Percentiles rank a stretch among this genome's conserved stretches.
Evolutionary conservation across 2,329 filamentous ascomycete species (phyloP).

Genomic region (Exophiala aquamarina): DNA sequence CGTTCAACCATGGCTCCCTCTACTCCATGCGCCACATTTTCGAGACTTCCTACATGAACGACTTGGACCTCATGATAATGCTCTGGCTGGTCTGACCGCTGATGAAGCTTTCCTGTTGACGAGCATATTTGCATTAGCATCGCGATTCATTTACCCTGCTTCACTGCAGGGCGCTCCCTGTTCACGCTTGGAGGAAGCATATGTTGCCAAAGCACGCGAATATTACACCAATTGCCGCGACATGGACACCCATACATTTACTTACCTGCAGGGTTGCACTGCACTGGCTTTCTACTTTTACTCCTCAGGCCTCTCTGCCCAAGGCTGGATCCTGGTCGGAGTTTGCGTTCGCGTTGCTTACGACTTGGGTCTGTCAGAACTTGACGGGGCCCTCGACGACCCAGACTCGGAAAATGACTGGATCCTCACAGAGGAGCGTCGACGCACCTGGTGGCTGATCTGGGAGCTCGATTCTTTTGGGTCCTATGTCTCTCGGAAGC

Average conservation of each 20-base stretch:
- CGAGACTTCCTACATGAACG: not conserved
- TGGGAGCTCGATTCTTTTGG: conserved; percentile 13
- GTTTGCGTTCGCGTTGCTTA: conserved; percentile 86
- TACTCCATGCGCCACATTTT: conserved; percentile 5
- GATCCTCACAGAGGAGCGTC: conserved; percentile 1
- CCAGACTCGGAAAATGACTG: no score
- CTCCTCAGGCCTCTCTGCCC: not conserved
- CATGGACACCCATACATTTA: not conserved
- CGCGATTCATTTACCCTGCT: not conserved
- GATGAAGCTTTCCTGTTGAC: not conserved
- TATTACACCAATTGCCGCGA: not conserved
- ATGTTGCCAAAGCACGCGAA: not conserved
- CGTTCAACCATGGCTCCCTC: conserved; percentile 5
- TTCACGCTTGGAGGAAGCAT: not conserved
- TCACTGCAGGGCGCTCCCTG: not conserved
- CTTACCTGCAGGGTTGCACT: conserved; percentile 9
- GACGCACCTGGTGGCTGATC: conserved; percentile 8
- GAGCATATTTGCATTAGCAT: conserved; percentile 5
- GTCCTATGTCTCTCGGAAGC: not conserved
- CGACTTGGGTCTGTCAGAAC: conserved; percentile 85
- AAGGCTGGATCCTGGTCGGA: conserved; percentile 85
- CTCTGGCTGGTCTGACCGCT: not conserved
- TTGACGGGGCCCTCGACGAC: conserved; percentile 57
- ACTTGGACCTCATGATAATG: not conserved
- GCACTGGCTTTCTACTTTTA: conserved; percentile 5